These are phyloP conservation scores for Backusella macrospora DNA, from an alignment of 192 early-diverging fungal genomes.

Conservation along the genomic window DNA sequence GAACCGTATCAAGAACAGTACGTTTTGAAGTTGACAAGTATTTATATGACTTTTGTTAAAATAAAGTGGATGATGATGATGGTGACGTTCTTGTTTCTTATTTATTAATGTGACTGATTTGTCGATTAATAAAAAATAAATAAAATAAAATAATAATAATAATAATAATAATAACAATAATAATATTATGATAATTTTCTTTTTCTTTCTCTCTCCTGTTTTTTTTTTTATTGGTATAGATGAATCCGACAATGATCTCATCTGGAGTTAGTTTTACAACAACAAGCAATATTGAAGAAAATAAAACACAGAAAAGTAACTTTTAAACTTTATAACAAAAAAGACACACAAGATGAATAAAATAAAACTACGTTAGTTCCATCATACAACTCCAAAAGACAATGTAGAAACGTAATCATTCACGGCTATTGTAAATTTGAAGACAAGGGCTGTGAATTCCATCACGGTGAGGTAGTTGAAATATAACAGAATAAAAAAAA, in stretches of 20 bases:
- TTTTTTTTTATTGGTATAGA: not conserved
- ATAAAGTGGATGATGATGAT: not conserved
- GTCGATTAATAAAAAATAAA: not conserved
- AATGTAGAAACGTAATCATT: slow-evolving; percentile 76
- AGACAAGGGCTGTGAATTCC: slow-evolving; percentile 77
- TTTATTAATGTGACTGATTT: slow-evolving; percentile 2
- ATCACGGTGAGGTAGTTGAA: slow-evolving; percentile 61
- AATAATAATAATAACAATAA: not conserved
- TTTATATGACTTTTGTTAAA: slow-evolving; percentile 61
- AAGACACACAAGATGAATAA: too few species aligned
- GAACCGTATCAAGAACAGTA: slow-evolving; percentile 71
- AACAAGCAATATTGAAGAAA: not conserved
- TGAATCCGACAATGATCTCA: slow-evolving; percentile 8
- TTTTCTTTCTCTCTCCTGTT: too few species aligned
- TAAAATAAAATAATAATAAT: not conserved
- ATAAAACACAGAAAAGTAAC: slow-evolving; percentile 7
- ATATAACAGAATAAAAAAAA: too few species aligned
- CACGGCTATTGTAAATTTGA: slow-evolving; percentile 83
- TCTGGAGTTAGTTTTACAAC: not conserved
- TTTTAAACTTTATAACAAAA: too few species aligned
- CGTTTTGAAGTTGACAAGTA: slow-evolving; percentile 88
- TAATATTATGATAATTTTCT: not conserved
- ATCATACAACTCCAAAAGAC: slow-evolving; percentile 32
- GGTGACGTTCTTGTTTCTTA: slow-evolving; percentile 2
- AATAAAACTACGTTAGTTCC: not conserved